Percentiles rank a stretch among this genome's conserved stretches.
phyloP scores from a whole-genome alignment of 1,139 yeast species.

The Suhomyces yuchorum region DNA sequence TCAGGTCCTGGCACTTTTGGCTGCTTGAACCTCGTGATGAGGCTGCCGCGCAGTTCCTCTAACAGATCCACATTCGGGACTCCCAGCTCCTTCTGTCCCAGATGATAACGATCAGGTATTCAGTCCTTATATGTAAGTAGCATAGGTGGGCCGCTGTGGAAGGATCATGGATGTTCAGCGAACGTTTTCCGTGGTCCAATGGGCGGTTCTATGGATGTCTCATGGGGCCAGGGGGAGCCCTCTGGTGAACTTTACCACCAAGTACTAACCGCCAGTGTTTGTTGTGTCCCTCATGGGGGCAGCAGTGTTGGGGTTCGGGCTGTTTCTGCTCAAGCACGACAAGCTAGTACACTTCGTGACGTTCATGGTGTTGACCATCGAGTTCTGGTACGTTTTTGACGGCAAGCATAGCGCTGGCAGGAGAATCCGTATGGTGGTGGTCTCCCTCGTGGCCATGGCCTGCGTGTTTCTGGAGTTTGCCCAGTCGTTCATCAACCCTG shows the following conservation, averaged over 20 bases:
- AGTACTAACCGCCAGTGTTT: slow-evolving; percentile 21
- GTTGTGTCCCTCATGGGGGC: slow-evolving; percentile 27
- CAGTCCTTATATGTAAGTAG: slow-evolving; percentile 8
- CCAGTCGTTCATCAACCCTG: slow-evolving; percentile 42
- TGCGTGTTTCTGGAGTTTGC: slow-evolving; percentile 55
- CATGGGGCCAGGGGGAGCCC: background rate
- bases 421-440: slow-evolving; percentile 4
- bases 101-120: slow-evolving; percentile 11
- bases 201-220: background rate
- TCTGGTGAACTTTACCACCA: background rate
- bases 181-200: background rate
- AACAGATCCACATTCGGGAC: background rate
- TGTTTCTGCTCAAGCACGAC: slow-evolving; percentile 50
- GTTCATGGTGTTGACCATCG: slow-evolving; percentile 52
- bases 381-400: slow-evolving; percentile 59
- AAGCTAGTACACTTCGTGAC: slow-evolving; percentile 53
- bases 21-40: background rate
- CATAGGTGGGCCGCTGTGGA: background rate
- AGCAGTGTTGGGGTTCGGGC: slow-evolving; percentile 55
- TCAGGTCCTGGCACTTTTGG: background rate
- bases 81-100: background rate
- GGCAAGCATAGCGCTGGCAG: slow-evolving; percentile 16
- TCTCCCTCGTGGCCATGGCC: slow-evolving; percentile 34
- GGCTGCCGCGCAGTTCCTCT: background rate
- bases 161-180: background rate